Percentiles rank a stretch among this genome's conserved stretches.
Conservation (phyloP, 805 yeast genomes). For the Myxozyma vanderwaltii region DNA sequence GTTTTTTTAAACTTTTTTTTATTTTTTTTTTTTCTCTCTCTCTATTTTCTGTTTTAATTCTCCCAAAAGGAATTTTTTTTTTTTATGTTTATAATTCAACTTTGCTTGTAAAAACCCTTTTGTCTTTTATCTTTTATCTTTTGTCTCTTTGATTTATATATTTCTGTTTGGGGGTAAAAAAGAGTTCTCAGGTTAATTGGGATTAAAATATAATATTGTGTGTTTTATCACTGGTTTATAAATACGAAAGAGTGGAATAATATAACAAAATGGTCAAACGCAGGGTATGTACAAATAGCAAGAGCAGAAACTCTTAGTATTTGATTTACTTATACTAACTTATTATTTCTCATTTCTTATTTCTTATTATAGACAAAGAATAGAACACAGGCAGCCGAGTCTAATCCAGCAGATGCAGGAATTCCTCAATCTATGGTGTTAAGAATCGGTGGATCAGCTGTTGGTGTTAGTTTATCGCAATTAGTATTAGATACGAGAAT, state of each 20-base stretch:
- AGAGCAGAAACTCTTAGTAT: too few relatives aligned
- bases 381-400: slow-evolving; percentile 75
- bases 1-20: neutral
- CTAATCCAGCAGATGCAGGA: slow-evolving; percentile 64
- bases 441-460: slow-evolving; percentile 72
- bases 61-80: neutral
- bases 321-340: too few relatives aligned
- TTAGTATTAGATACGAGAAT: slow-evolving; percentile 83
- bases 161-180: too few relatives aligned
- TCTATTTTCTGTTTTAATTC: neutral
- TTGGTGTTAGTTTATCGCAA: slow-evolving; percentile 80
- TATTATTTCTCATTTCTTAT: too few relatives aligned
- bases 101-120: too few relatives aligned
- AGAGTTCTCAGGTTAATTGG: neutral
- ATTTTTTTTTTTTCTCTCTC: neutral
- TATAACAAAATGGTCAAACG: slow-evolving; percentile 54
- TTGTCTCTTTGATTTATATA: neutral
- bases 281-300: slow-evolving; percentile 54
- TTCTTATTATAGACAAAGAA: slow-evolving; percentile 56
- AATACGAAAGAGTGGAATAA: neutral
- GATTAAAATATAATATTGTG: too few relatives aligned
- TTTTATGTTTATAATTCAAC: too few relatives aligned
- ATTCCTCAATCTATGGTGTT: slow-evolving; percentile 95
- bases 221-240: too few relatives aligned
- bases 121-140: too few relatives aligned